These are phyloP conservation scores for Trypanosoma conorhini DNA, from an alignment of 208 protist species.

Conservation along the genomic window DNA sequence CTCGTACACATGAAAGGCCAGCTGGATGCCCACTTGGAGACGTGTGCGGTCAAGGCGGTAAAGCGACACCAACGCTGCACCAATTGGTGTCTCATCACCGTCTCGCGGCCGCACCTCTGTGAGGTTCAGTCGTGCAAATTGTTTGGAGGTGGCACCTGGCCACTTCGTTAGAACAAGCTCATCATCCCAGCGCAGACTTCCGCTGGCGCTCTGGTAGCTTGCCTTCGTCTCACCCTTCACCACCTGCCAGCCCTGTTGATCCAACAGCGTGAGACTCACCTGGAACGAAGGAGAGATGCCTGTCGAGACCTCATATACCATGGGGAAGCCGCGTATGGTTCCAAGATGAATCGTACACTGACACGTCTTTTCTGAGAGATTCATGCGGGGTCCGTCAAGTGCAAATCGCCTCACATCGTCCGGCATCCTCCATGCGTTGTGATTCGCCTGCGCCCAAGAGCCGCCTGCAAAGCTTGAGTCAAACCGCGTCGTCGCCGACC, in stretches of 20 bases:
- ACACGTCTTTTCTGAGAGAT: slow-evolving; percentile 83
- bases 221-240: slow-evolving; percentile 78
- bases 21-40: slow-evolving; percentile 55
- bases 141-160: slow-evolving; percentile 72
- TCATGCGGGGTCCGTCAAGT: slow-evolving; percentile 55
- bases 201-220: slow-evolving; percentile 86
- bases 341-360: slow-evolving; percentile 80
- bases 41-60: slow-evolving; percentile 60
- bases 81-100: slow-evolving; percentile 86
- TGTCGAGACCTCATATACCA: slow-evolving; percentile 76
- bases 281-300: slow-evolving; percentile 84
- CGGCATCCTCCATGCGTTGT: neutral
- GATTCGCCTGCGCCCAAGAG: neutral
- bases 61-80: slow-evolving; percentile 82
- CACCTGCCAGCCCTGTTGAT: slow-evolving; percentile 85
- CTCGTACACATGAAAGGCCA: slow-evolving; percentile 91
- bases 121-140: slow-evolving; percentile 89
- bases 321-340: slow-evolving; percentile 83
- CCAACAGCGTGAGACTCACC: slow-evolving; percentile 80
- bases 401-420: slow-evolving; percentile 1
- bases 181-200: slow-evolving; percentile 81
- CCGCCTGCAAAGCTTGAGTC: slow-evolving; percentile 3
- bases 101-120: slow-evolving; percentile 81
- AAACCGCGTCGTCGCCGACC: neutral
- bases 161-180: slow-evolving; percentile 84